phyloP scores from a whole-genome alignment of 208 protist genomes.

The Leishmania braziliensis region DNA sequence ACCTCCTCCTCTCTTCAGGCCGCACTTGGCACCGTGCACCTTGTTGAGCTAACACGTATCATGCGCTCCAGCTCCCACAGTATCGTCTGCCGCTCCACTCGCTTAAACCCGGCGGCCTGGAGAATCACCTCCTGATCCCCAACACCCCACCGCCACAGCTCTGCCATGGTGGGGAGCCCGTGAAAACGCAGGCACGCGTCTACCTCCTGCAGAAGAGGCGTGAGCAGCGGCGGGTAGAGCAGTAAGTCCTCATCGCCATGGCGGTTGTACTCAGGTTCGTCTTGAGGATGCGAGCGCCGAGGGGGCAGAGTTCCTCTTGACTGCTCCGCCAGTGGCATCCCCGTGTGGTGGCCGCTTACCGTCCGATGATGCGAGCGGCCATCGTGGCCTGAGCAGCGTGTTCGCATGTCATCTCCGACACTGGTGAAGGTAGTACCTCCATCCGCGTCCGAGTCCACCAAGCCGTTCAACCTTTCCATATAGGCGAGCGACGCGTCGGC shows the following conservation, averaged over 20 bases:
- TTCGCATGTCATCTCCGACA: neutral
- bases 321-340: neutral
- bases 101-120: slow-evolving; percentile 27
- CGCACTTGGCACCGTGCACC: slow-evolving; percentile 3
- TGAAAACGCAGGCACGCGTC: slow-evolving; percentile 32
- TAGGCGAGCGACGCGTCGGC: neutral
- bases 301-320: neutral
- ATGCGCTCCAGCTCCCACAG: slow-evolving; percentile 44
- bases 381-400: neutral
- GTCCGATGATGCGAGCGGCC: neutral
- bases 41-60: slow-evolving; percentile 33
- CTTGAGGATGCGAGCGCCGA: neutral
- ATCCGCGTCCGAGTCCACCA: slow-evolving; percentile 16
- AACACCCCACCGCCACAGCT: slow-evolving; percentile 40
- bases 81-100: slow-evolving; percentile 30
- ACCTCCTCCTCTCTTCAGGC: neutral
- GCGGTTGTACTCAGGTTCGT: neutral
- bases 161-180: slow-evolving; percentile 16
- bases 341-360: neutral
- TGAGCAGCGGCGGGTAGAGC: slow-evolving; percentile 31
- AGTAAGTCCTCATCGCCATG: slow-evolving; percentile 8
- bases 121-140: slow-evolving; percentile 19
- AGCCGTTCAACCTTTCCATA: neutral
- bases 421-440: neutral
- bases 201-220: slow-evolving; percentile 42